Evolutionary conservation across 441 rosid species (phyloP).

Genomic region (Euphorbia celastroides): DNA sequence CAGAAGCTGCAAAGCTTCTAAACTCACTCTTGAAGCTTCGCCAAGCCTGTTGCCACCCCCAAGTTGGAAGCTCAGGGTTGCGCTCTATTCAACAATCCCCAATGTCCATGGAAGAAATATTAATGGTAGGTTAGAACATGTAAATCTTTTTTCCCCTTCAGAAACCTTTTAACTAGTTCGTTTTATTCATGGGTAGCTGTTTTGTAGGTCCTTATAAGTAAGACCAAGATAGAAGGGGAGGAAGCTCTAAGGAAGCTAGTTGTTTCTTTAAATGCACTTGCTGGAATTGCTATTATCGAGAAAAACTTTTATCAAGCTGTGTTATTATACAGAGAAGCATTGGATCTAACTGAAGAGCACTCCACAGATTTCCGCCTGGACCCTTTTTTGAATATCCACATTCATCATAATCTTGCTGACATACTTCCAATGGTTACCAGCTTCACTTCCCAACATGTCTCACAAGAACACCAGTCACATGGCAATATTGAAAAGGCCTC

Average conservation of each 20-base stretch:
- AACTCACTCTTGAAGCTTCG: conserved; percentile 97
- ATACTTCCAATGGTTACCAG: conserved; percentile 46
- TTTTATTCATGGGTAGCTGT: conserved; percentile 22
- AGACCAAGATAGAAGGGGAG: conserved; percentile 91
- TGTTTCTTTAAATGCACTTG: conserved; percentile 92
- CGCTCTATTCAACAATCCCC: conserved; percentile 92
- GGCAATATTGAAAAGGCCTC: conserved; percentile 33
- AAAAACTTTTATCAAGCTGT: conserved; percentile 59
- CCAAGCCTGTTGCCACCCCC: conserved; percentile 99
- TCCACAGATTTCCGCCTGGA: conserved; percentile 87
- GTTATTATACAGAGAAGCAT: conserved; percentile 73
- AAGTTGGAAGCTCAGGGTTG: conserved; percentile 96
- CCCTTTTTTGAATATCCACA: conserved; percentile 85
- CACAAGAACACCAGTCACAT: conserved; percentile 25
- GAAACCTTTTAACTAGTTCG: conserved; percentile 10
- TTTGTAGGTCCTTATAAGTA: conserved; percentile 80
- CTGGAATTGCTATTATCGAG: conserved; percentile 84
- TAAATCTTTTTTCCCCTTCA: conserved; percentile 4
- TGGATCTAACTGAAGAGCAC: conserved; percentile 60
- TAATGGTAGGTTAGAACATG: conserved; percentile 46
- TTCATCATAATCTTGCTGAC: conserved; percentile 85
- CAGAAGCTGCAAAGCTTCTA: conserved; percentile 82
- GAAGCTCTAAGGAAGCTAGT: conserved; percentile 86
- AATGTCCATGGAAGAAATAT: conserved; percentile 95
- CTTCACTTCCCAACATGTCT: conserved; percentile 27